Percentiles rank a stretch among this genome's conserved stretches.
Conservation (phyloP, 2,329 filamentous ascomycete genomes). For the Ophiostoma sp. region DNA sequence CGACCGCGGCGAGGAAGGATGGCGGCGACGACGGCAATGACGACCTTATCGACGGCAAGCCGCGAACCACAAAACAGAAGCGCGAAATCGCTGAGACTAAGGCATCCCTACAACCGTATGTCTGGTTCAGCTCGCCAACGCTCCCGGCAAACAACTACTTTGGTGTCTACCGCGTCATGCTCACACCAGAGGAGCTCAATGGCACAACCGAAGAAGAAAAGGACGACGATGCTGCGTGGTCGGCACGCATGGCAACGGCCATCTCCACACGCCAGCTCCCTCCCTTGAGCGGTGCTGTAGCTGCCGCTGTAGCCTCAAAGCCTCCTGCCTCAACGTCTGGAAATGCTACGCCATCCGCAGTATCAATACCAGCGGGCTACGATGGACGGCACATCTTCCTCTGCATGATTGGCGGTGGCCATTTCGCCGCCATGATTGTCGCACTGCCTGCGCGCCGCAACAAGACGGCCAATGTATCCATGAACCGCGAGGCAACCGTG, state of each 20-base stretch:
- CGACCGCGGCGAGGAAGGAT: conserved; percentile 31
- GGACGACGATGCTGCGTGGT: conserved; percentile 13
- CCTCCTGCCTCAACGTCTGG: background rate
- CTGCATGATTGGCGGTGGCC: conserved; percentile 97
- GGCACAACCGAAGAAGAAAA: background rate
- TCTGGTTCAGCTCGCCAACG: conserved; percentile 78
- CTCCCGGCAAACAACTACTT: conserved; percentile 75
- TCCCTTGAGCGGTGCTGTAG: conserved; percentile 54
- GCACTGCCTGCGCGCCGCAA: conserved; percentile 74
- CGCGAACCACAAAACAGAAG: conserved; percentile 42
- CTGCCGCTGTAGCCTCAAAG: conserved; percentile 37
- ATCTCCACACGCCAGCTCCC: conserved; percentile 72
- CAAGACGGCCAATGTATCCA: conserved; percentile 61
- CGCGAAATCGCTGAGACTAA: conserved; percentile 54
- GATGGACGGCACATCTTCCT: conserved; percentile 84
- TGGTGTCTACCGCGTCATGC: conserved; percentile 78
- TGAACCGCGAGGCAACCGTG: conserved; percentile 81
- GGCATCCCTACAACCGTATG: conserved; percentile 38
- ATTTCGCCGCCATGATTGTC: conserved; percentile 95
- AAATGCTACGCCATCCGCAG: background rate
- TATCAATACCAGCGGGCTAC: conserved; percentile 41
- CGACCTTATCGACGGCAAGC: conserved; percentile 36
- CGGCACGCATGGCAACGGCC: conserved; percentile 52
- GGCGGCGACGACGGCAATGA: conserved; percentile 44
- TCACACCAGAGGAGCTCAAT: conserved; percentile 63